Conservation (phyloP, 2,329 filamentous ascomycete genomes). For the Botryosphaeria agaves region DNA sequence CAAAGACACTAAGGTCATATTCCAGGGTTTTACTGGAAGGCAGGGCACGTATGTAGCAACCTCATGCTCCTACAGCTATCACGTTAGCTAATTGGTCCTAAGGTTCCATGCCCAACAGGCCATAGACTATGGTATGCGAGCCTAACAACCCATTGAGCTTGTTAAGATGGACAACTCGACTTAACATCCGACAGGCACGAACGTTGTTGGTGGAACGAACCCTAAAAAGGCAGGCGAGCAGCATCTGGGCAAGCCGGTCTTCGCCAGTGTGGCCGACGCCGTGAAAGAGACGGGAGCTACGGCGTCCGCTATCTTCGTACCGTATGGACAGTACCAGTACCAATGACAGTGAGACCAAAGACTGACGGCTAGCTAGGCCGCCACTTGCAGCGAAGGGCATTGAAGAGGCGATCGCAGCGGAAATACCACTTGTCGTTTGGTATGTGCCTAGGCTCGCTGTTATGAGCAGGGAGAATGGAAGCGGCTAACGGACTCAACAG, state of each 20-base stretch:
- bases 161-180: slow-evolving; percentile 6
- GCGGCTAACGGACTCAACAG: no score
- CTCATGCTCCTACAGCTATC: no score
- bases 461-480: neutral
- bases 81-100: no score
- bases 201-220: slow-evolving; percentile 95
- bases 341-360: neutral
- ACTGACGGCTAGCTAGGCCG: slow-evolving; percentile 37
- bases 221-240: slow-evolving; percentile 91
- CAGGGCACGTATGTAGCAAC: slow-evolving; percentile 63
- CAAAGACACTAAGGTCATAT: slow-evolving; percentile 82
- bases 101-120: slow-evolving; percentile 97
- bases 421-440: slow-evolving; percentile 90
- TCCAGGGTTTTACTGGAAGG: slow-evolving; percentile 94
- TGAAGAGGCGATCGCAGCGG: slow-evolving; percentile 85
- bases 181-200: slow-evolving; percentile 49
- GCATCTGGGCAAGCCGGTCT: slow-evolving; percentile 86
- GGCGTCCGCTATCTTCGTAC: slow-evolving; percentile 91
- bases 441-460: slow-evolving; percentile 20
- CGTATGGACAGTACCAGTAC: slow-evolving; percentile 37
- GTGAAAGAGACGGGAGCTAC: slow-evolving; percentile 81
- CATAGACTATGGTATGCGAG: slow-evolving; percentile 77
- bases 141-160: no score
- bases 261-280: slow-evolving; percentile 74
- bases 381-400: slow-evolving; percentile 87